These are phyloP conservation scores for Ostreobium quekettii DNA, from an alignment of 139 green algal genomes.

Conservation along the genomic window DNA sequence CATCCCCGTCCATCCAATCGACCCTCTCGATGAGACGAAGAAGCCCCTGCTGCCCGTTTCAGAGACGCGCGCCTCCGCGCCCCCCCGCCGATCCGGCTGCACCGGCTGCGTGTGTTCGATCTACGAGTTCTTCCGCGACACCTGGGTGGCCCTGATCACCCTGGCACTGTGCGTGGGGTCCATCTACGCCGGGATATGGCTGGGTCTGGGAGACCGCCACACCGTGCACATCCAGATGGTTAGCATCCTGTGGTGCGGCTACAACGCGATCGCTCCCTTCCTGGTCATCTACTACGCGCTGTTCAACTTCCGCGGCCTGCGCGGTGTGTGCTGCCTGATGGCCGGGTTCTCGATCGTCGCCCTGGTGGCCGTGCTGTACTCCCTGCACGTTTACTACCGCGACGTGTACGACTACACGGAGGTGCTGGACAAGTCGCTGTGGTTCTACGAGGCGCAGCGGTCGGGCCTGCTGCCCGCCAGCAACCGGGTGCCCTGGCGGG, in stretches of 20 bases:
- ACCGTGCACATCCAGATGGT: constrained; percentile 16
- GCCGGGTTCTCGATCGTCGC: constrained; percentile 2
- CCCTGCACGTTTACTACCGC: neutral
- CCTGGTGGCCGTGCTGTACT: neutral
- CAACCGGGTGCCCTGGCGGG: constrained; percentile 39
- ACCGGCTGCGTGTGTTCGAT: too few species aligned
- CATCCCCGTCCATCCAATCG: too few species aligned
- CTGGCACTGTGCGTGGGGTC: too few species aligned
- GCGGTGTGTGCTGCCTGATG: neutral
- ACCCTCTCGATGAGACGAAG: too few species aligned
- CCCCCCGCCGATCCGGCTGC: too few species aligned
- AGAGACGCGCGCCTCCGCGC: too few species aligned
- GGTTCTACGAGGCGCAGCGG: constrained; percentile 53
- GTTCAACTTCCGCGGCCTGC: constrained; percentile 9
- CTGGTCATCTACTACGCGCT: constrained; percentile 10
- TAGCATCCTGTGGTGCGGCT: constrained; percentile 6
- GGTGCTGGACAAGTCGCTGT: constrained; percentile 24
- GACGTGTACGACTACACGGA: constrained; percentile 24
- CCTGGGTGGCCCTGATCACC: too few species aligned
- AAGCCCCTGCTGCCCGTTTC: too few species aligned
- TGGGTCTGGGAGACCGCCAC: too few species aligned
- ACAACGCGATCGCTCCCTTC: constrained; percentile 8
- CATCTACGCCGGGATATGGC: too few species aligned
- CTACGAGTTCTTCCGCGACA: too few species aligned
- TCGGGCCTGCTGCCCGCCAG: constrained; percentile 29